A percentile compares a stretch with the other conserved stretches of the same genome.
Conservation (phyloP, 495 filamentous ascomycete genomes). For the Podospora pseudopauciseta region DNA sequence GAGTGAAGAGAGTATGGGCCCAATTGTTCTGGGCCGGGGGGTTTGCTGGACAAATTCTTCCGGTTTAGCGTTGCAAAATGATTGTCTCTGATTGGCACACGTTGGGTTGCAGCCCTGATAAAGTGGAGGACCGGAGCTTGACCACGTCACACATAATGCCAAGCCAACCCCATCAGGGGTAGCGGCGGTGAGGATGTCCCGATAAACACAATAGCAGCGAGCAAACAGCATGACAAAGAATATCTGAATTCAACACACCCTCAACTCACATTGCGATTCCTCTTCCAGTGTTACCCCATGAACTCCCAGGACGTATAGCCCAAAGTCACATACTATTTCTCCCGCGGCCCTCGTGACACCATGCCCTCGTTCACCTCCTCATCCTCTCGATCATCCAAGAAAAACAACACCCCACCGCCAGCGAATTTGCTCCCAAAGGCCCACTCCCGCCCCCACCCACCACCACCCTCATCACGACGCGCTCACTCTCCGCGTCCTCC, state of each 20-base stretch:
- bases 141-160: background rate
- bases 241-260: background rate
- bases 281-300: background rate
- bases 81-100: background rate
- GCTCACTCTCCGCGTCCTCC: background rate
- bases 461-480: background rate
- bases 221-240: background rate
- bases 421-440: background rate
- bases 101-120: background rate
- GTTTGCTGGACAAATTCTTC: background rate
- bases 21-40: background rate
- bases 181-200: background rate
- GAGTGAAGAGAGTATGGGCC: background rate
- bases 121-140: background rate
- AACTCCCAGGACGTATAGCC: background rate
- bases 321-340: background rate
- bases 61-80: background rate
- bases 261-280: background rate
- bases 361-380: background rate
- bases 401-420: background rate
- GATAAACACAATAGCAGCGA: background rate
- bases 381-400: background rate
- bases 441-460: background rate
- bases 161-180: background rate
- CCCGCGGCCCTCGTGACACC: background rate